Evolutionary conservation across 2,329 filamentous ascomycete species (phyloP), one percentile per base, ranked within the genome.

Genomic region (Spiromastix sp.): DNA sequence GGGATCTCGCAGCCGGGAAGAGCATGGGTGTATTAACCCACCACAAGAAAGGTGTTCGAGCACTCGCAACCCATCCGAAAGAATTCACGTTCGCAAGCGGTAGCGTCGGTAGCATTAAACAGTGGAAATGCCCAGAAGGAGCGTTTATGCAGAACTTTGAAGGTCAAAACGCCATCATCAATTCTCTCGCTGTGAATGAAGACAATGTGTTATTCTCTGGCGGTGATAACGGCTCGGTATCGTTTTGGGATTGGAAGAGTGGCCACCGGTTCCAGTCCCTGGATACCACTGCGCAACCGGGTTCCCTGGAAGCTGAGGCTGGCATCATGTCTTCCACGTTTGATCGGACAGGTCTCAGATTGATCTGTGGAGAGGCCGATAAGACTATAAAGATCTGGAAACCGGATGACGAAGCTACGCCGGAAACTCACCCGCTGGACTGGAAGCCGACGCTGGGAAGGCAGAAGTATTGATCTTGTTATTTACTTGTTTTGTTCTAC

Each of bases 301-400:
- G 91, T 32, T 93, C 84, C 12, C 66, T 98, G 16, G 87, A 96
- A 50, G 91, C 91, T 4, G 91, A 98, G 62, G 80, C 85, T 4
- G 93, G 93, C 35, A 77, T 98, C 48, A 94, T 98, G 81, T 85
- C 82, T 54, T 86, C 84, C 10, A 94, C 81, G 0, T 98, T 93
- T 54, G 91, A 98, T 53, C 74, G 74, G 41, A 94, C 87, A 0
- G 91, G 91, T 0, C 55, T 95, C 51, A 75, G 91, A 47, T 67
- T 98, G 48, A 93, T 98, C 44, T 87, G 83, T 13, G 93, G 93
- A 30, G 91, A 98, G 63, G 85, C 86, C 4, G 91, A 98, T 57
- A 98, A 98, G 71, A 94, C 87, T 0, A 94, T 95, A 59, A 96
- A 98, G 72, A 77, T 98, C 39, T 98, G 91, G 91, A 93, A 87